A percentile compares a stretch with the other conserved stretches of the same genome.
phyloP scores from a whole-genome alignment of 805 yeast genomes.

The Zygoascus bituminiphila region DNA sequence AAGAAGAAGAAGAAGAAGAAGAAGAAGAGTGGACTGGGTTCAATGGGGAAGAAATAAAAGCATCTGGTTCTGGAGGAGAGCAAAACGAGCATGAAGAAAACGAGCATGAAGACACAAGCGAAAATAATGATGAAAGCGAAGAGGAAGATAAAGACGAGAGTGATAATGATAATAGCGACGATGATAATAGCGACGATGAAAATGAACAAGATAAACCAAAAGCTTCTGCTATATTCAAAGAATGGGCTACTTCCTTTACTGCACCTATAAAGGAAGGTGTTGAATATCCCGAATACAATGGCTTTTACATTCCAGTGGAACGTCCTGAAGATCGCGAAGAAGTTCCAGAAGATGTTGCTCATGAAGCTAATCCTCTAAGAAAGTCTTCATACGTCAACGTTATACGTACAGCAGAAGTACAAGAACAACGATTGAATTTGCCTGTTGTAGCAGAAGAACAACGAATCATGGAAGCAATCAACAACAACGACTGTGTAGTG shows the following conservation, averaged over 20 bases:
- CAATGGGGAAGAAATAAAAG: conserved; percentile 21
- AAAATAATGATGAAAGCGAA: conserved; percentile 19
- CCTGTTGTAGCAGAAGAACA: conserved; percentile 93
- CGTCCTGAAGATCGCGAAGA: conserved; percentile 69
- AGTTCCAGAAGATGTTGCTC: conserved; percentile 54
- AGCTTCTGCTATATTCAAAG: conserved; percentile 61
- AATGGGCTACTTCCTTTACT: conserved; percentile 78
- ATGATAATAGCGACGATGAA: conserved; percentile 1
- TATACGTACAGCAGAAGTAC: conserved; percentile 56
- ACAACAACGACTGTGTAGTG: conserved; percentile 82
- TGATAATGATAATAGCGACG: conserved; percentile 10
- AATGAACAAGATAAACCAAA: conserved; percentile 33
- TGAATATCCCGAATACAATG: conserved; percentile 38
- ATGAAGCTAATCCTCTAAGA: conserved; percentile 36
- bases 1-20: conserved; percentile 4
- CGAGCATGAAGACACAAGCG: conserved; percentile 21
- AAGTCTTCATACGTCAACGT: conserved; percentile 63
- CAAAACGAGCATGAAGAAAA: conserved; percentile 16
- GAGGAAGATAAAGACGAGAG: conserved; percentile 18
- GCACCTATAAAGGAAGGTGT: conserved; percentile 55
- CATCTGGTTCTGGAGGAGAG: conserved; percentile 14
- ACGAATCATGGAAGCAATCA: conserved; percentile 88
- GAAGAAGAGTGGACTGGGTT: conserved; percentile 7
- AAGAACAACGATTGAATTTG: conserved; percentile 54
- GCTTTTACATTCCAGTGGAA: conserved; percentile 45